A percentile compares a stretch with the other conserved stretches of the same genome.
These are phyloP conservation scores for Graphilbum sp. DNA, from an alignment of 2,329 filamentous ascomycete species.

Conservation along the genomic window DNA sequence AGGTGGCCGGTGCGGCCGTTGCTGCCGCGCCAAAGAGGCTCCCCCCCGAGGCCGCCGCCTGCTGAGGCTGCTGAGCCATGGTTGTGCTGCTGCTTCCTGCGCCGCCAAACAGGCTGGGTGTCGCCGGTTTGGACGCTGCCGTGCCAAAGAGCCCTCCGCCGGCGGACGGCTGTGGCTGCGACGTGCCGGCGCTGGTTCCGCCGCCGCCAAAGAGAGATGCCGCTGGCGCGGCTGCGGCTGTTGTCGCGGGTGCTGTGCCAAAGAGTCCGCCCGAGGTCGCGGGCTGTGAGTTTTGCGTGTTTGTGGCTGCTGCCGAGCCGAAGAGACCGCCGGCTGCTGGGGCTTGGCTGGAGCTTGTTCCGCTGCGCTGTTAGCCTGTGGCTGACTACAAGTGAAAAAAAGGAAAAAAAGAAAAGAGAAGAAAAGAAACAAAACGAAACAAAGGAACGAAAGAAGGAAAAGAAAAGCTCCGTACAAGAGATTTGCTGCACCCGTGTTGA, in stretches of 20 bases:
- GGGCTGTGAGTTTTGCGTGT: conserved; percentile 12
- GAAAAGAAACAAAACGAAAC: too few species aligned
- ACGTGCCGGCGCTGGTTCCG: conserved; percentile 13
- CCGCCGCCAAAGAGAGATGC: conserved; percentile 6
- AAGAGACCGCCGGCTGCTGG: conserved; percentile 13
- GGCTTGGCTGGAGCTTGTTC: conserved; percentile 10
- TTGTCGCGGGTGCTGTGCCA: conserved; percentile 3
- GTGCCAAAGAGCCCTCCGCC: background rate
- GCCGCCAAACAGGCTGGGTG: too few species aligned
- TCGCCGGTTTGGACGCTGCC: conserved; percentile 11
- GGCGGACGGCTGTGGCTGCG: conserved; percentile 10
- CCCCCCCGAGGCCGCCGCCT: background rate
- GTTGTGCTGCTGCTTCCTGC: background rate
- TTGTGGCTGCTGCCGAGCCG: conserved; percentile 10
- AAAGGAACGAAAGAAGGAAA: too few species aligned
- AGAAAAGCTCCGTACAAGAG: conserved; percentile 37
- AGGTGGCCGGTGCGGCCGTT: background rate
- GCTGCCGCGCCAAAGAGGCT: conserved; percentile 1
- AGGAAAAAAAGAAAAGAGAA: too few species aligned
- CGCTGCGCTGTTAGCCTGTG: too few species aligned
- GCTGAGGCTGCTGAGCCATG: too few species aligned
- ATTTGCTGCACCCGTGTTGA: conserved; percentile 47
- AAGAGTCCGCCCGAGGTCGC: conserved; percentile 4
- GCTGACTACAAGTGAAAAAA: too few species aligned
- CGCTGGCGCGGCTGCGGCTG: background rate